Conservation (phyloP, 805 yeast genomes). For the Yarrowia phangngaensis region DNA sequence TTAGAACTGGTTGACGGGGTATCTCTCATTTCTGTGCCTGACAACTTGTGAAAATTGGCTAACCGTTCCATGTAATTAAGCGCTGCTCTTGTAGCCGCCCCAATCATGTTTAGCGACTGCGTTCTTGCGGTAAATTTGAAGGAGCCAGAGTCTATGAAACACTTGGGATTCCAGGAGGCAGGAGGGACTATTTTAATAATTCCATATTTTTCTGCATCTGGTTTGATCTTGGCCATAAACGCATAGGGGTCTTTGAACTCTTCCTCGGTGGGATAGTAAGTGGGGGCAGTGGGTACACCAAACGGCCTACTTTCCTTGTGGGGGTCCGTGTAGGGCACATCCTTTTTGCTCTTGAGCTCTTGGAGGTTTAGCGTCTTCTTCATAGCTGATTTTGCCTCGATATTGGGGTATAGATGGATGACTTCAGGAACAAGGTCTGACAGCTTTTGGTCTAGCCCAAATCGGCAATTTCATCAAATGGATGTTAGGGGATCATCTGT, state of each 20-base stretch:
- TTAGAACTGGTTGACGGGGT: slow-evolving; percentile 34
- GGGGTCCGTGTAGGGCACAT: slow-evolving; percentile 29
- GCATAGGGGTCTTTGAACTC: slow-evolving; percentile 62
- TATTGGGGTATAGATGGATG: background rate
- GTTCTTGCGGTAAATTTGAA: slow-evolving; percentile 39
- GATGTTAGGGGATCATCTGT: slow-evolving; percentile 27
- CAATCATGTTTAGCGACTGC: slow-evolving; percentile 40
- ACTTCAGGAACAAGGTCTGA: slow-evolving; percentile 19
- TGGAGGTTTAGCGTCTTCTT: slow-evolving; percentile 27
- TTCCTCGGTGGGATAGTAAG: slow-evolving; percentile 50
- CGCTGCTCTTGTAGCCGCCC: slow-evolving; percentile 38
- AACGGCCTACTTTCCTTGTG: slow-evolving; percentile 34
- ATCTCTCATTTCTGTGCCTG: slow-evolving; percentile 31
- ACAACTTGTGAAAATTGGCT: slow-evolving; percentile 37
- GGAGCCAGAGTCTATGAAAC: slow-evolving; percentile 37
- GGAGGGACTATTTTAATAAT: slow-evolving; percentile 75
- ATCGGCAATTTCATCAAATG: slow-evolving; percentile 8
- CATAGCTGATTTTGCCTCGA: slow-evolving; percentile 5
- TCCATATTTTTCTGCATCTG: slow-evolving; percentile 59
- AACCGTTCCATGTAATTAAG: slow-evolving; percentile 39
- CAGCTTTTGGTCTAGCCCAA: slow-evolving; percentile 24
- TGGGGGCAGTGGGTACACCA: slow-evolving; percentile 51
- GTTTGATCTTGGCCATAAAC: slow-evolving; percentile 54
- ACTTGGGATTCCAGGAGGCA: slow-evolving; percentile 43
- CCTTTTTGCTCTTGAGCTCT: slow-evolving; percentile 27